Evolutionary conservation across 225 moss, liverwort and hornwort species (phyloP).

Genomic region (Lunularia cruciata): DNA sequence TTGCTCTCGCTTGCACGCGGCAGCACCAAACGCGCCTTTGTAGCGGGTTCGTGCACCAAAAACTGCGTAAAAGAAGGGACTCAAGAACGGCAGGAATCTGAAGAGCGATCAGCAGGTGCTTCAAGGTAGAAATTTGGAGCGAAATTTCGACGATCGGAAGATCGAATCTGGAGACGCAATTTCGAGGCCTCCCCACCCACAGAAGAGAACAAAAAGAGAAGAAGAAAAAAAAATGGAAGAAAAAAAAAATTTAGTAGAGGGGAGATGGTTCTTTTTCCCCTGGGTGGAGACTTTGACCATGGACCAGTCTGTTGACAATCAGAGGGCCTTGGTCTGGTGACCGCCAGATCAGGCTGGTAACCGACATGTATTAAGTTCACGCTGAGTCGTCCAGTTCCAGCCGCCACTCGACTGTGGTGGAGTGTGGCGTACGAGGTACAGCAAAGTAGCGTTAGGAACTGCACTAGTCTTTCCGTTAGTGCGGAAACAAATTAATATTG

Average conservation of each 20-base stretch:
- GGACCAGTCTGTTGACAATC: background rate
- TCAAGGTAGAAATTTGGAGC: background rate
- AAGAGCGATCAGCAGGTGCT: background rate
- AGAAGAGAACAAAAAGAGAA: background rate
- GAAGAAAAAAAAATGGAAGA: no score
- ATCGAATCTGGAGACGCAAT: background rate
- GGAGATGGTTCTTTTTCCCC: background rate
- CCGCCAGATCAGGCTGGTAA: no score
- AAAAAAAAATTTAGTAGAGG: background rate
- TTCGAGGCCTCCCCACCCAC: background rate
- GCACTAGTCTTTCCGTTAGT: no score
- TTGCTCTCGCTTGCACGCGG: background rate
- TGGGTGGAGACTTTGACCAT: conserved; percentile 14
- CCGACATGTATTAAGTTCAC: no score
- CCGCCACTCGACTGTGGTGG: no score
- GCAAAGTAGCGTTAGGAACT: no score
- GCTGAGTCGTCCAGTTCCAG: no score
- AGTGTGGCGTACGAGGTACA: no score
- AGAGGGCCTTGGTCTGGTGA: no score
- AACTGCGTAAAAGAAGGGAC: background rate
- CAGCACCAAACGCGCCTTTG: background rate
- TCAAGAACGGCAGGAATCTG: background rate
- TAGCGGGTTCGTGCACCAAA: background rate
- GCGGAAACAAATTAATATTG: no score
- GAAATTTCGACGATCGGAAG: background rate